Evolutionary conservation across 768 basidiomycete genomes (phyloP), one percentile per base, ranked within the genome.

Genomic region (Grammothele lineata): DNA sequence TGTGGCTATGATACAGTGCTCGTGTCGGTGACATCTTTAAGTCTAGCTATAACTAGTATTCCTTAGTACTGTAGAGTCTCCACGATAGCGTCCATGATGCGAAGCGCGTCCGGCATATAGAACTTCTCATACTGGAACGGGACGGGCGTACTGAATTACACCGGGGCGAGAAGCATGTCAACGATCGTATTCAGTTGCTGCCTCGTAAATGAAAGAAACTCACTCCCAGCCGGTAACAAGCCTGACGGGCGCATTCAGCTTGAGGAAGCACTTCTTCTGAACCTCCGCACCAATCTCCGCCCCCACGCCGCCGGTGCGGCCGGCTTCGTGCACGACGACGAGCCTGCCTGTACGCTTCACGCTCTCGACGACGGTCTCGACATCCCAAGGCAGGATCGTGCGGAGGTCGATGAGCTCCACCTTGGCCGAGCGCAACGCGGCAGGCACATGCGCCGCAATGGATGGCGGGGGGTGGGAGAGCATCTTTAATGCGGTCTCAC

Each of bases 221-320:
- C 58, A 94, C 92, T 96, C 93, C 94, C 94, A 97, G 23, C 89
- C 91, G 2, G 88, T 81, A 15, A 97, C 80, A 33, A 92, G 71
- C 59, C 77, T 86, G 19, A 97, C 85, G 0, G 93, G 93, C 7
- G 93, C 92, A 45, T 90, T 80, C 40, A 97, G 67, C 63, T 85
- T 85, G 58, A 96, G 70, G 69, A 96, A 96, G 55, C 88, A 92
- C 48, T 85, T 71, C 65, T 86, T 86, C 69, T 91, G 91, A 4
- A 97, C 71, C 66, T 94, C 90, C 0, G 90, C 88, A n/a, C 85
- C 83, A 35, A 97, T 89, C 62, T 97, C 91, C 11, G 84, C 86
- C 10, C 91, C 92, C n/a, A 84, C 87, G 18, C 93, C 90, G 2
- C 82, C 91, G 2, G 86, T 88, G 61, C 81, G 77, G 3, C 91